phyloP scores from a whole-genome alignment of 805 yeast species.

The Starmerella apicola region DNA sequence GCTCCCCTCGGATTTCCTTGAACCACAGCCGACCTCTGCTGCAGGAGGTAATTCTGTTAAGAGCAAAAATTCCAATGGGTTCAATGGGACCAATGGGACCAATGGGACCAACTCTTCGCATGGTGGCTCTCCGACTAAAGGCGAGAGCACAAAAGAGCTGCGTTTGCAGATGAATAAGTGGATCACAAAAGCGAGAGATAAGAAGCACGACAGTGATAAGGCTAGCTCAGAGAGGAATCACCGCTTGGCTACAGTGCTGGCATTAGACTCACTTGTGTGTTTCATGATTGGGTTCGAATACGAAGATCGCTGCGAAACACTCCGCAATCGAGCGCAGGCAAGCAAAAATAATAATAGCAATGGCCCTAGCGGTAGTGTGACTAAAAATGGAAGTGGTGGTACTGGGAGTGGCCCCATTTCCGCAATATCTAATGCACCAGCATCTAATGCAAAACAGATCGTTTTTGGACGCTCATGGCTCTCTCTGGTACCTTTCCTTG shows the following conservation, averaged over 20 bases:
- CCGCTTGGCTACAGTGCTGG: conserved; percentile 27
- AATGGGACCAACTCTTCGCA: no score
- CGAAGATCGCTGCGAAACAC: conserved; percentile 28
- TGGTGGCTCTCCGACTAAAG: no score
- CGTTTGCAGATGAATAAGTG: conserved; percentile 27
- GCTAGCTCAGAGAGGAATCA: conserved; percentile 23
- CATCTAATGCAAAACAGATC: no score
- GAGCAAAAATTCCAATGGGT: neutral
- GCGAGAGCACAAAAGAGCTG: no score
- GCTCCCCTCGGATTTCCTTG: conserved; percentile 27
- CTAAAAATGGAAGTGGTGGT: no score
- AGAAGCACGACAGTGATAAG: conserved; percentile 32
- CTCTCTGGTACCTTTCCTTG: conserved; percentile 28
- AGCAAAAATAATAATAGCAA: no score
- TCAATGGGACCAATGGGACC: no score
- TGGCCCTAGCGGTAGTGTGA: no score
- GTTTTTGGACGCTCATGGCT: conserved; percentile 29
- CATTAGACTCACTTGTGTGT: conserved; percentile 32
- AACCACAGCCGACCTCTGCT: neutral
- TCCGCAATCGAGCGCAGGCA: neutral
- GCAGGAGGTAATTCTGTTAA: neutral
- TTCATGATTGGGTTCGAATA: conserved; percentile 31
- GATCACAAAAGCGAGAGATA: conserved; percentile 29
- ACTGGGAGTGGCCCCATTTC: no score
- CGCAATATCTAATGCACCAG: no score